Evolutionary conservation across 192 early-diverging fungal genomes (phyloP).

Genomic region (Obelidium mucronatum): DNA sequence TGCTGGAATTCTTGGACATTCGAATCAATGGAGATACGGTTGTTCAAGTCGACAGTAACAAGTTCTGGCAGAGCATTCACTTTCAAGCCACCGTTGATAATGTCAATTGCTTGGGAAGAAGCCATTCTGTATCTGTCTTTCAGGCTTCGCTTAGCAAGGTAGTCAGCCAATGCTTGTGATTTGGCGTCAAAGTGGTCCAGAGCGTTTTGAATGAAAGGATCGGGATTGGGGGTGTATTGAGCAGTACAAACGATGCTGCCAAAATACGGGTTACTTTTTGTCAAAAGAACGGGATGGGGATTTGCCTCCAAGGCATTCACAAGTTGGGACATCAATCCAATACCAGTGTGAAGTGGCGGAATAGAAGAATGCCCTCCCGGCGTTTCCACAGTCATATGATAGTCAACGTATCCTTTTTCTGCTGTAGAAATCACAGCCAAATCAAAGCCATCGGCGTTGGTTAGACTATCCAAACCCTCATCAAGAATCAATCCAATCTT

Average conservation of each 20-base stretch:
- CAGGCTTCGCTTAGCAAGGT: slow-evolving; percentile 10
- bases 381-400: slow-evolving; percentile 38
- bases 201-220: slow-evolving; percentile 12
- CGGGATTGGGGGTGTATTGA: slow-evolving; percentile 26
- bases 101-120: slow-evolving; percentile 56
- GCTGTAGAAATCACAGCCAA: slow-evolving; percentile 45
- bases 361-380: slow-evolving; percentile 56
- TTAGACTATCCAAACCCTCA: slow-evolving; percentile 26
- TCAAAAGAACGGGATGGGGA: slow-evolving; percentile 30
- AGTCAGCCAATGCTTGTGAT: background rate
- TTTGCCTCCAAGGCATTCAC: slow-evolving; percentile 39
- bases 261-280: slow-evolving; percentile 40
- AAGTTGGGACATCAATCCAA: slow-evolving; percentile 45
- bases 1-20: slow-evolving; percentile 11
- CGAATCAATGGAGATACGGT: slow-evolving; percentile 46
- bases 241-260: slow-evolving; percentile 29
- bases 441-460: slow-evolving; percentile 11
- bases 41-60: slow-evolving; percentile 41
- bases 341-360: slow-evolving; percentile 48
- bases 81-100: slow-evolving; percentile 58
- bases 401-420: slow-evolving; percentile 52
- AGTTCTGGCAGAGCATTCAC: slow-evolving; percentile 53
- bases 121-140: slow-evolving; percentile 42
- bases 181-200: slow-evolving; percentile 20
- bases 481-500: slow-evolving; percentile 54